These are phyloP conservation scores for Kodamaea sagamina DNA, from an alignment of 805 yeast genomes.

Conservation along the genomic window DNA sequence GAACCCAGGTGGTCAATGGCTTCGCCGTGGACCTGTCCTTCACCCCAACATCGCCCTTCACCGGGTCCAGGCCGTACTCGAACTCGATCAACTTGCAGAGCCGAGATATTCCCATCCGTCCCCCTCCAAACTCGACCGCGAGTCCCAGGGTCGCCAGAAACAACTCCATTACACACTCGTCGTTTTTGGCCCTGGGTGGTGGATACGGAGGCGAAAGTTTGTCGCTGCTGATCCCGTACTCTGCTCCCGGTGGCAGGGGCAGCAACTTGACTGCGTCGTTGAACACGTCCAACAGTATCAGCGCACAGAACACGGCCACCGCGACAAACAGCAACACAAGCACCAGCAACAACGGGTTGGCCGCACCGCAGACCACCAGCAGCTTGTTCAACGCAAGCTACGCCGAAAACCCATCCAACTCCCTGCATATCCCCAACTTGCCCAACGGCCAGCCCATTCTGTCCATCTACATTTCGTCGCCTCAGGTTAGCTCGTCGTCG, in stretches of 20 bases:
- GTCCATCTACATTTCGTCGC: conserved; percentile 71
- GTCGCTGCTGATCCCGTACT: conserved; percentile 65
- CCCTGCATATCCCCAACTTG: conserved; percentile 48
- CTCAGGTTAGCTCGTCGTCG: conserved; percentile 56
- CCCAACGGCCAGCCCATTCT: conserved; percentile 59
- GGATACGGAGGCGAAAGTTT: conserved; percentile 43
- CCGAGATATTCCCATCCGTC: conserved; percentile 23
- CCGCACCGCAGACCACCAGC: not conserved
- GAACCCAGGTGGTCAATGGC: conserved; percentile 10
- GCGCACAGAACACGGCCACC: conserved; percentile 14
- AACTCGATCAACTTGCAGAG: conserved; percentile 16
- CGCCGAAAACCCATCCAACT: conserved; percentile 14
- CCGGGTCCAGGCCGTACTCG: conserved; percentile 15
- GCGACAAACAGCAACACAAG: conserved; percentile 9
- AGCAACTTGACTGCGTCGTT: conserved; percentile 33
- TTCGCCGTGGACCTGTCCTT: conserved; percentile 5
- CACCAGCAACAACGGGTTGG: conserved; percentile 2
- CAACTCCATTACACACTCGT: conserved; percentile 42
- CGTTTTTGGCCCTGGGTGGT: conserved; percentile 36
- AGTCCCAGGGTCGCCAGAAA: conserved; percentile 46
- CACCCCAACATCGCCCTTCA: conserved; percentile 16
- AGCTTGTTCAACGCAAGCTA: conserved; percentile 2
- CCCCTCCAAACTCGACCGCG: conserved; percentile 23
- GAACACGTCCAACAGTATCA: conserved; percentile 33
- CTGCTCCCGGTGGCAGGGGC: conserved; percentile 62